Conservation (phyloP, 2,329 filamentous ascomycete species). For the Exophiala dermatitidis region DNA sequence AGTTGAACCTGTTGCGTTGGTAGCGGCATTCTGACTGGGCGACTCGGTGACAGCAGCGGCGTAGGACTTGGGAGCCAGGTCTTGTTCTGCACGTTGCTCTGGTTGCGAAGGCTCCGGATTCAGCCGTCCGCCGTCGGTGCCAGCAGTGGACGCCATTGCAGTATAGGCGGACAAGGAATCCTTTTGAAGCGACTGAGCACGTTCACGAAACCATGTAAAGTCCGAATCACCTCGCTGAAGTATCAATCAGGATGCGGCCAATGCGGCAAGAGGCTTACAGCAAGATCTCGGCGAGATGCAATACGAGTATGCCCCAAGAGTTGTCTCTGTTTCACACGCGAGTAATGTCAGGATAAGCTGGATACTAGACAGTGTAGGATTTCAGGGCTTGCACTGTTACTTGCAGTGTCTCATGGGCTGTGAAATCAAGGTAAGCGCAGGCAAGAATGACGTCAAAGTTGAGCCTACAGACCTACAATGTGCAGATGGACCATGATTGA, state of each 20-base stretch:
- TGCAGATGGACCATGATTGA: too few species aligned
- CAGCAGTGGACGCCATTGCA: constrained; percentile 15
- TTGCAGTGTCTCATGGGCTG: too few species aligned
- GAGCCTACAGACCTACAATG: too few species aligned
- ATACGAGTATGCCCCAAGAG: not conserved
- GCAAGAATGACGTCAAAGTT: too few species aligned
- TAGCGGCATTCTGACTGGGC: constrained; percentile 8
- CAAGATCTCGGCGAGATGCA: not conserved
- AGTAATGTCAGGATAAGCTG: too few species aligned
- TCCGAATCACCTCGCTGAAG: constrained; percentile 22
- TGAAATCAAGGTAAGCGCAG: too few species aligned
- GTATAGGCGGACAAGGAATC: constrained; percentile 15
- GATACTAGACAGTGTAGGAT: too few species aligned
- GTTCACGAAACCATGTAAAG: constrained; percentile 22
- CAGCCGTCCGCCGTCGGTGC: constrained; percentile 5
- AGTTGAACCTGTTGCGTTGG: not conserved
- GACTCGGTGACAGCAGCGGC: constrained; percentile 29
- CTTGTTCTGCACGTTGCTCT: constrained; percentile 30
- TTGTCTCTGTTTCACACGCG: too few species aligned
- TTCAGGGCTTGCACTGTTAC: too few species aligned
- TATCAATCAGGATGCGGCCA: constrained; percentile 9
- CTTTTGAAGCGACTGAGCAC: constrained; percentile 2
- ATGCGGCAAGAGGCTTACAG: not conserved
- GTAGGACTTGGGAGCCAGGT: constrained; percentile 37
- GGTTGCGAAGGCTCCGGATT: constrained; percentile 31